Evolutionary conservation across 1,139 yeast genomes (phyloP).

Genomic region (Geotrichum europaeum): DNA sequence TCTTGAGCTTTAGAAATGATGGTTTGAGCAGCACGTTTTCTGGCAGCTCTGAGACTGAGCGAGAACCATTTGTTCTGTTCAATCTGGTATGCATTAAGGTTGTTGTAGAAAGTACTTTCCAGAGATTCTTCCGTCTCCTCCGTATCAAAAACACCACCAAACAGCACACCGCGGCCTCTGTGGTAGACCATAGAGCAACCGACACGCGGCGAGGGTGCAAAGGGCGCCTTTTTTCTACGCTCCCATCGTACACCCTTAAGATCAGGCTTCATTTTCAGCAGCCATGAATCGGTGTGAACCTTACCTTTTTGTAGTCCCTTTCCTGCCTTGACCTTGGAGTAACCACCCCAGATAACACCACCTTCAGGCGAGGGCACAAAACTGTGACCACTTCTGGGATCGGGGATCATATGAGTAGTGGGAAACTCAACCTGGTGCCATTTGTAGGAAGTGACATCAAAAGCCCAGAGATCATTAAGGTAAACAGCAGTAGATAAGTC

Average conservation of each 20-base stretch:
- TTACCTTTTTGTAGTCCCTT: slow-evolving; percentile 90
- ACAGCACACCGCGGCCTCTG: slow-evolving; percentile 85
- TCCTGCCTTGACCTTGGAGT: slow-evolving; percentile 85
- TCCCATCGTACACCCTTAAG: slow-evolving; percentile 80
- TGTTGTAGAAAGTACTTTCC: slow-evolving; percentile 79
- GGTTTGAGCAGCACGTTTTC: slow-evolving; percentile 42
- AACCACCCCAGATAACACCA: slow-evolving; percentile 86
- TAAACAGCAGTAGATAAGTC: slow-evolving; percentile 82
- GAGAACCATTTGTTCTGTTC: slow-evolving; percentile 89
- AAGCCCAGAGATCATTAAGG: slow-evolving; percentile 82
- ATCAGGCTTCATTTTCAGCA: slow-evolving; percentile 80
- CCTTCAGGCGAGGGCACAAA: slow-evolving; percentile 79
- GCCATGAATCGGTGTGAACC: slow-evolving; percentile 84
- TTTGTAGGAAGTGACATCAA: slow-evolving; percentile 81
- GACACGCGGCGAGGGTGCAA: slow-evolving; percentile 86
- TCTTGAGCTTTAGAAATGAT: slow-evolving; percentile 40
- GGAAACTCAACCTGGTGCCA: slow-evolving; percentile 92
- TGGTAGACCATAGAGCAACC: slow-evolving; percentile 89
- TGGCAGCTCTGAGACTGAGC: slow-evolving; percentile 57
- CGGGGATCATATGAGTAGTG: slow-evolving; percentile 72
- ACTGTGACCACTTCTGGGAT: slow-evolving; percentile 91
- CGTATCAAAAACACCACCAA: slow-evolving; percentile 93
- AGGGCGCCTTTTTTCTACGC: slow-evolving; percentile 81
- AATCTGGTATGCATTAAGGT: slow-evolving; percentile 71
- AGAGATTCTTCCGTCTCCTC: slow-evolving; percentile 93